These are phyloP conservation scores for Ensete ventricosum DNA, from an alignment of 176 grass and related monocot species.

Conservation along the genomic window DNA sequence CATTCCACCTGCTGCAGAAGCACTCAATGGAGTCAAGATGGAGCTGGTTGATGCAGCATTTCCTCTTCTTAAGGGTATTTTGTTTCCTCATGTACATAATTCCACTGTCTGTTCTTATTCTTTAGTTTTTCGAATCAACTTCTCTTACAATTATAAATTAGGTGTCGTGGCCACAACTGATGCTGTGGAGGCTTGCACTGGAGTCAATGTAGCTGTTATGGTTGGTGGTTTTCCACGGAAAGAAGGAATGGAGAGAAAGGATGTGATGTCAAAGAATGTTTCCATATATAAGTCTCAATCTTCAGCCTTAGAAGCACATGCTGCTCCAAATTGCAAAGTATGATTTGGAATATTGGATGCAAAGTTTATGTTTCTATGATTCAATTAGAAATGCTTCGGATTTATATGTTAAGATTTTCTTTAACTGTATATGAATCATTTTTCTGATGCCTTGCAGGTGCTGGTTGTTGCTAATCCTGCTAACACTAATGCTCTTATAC, in stretches of 20 bases:
- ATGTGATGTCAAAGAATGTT: slow-evolving; percentile 98
- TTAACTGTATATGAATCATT: neutral
- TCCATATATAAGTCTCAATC: slow-evolving; percentile 98
- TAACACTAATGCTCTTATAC: slow-evolving; percentile 95
- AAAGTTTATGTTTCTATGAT: neutral
- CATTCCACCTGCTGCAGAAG: slow-evolving; percentile 71
- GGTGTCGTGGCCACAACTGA: slow-evolving; percentile 96
- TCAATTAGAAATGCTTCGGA: neutral
- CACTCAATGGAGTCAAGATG: slow-evolving; percentile 94
- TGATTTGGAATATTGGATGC: neutral
- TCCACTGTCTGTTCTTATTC: neutral
- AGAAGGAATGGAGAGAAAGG: slow-evolving; percentile 97
- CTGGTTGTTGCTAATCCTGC: slow-evolving; percentile 95
- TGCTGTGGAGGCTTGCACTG: slow-evolving; percentile 86
- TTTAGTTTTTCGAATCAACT: neutral
- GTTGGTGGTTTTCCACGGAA: slow-evolving; percentile 98
- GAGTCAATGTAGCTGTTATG: slow-evolving; percentile 90
- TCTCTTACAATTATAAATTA: slow-evolving; percentile 25
- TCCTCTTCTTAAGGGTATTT: slow-evolving; percentile 83
- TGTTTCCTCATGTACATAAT: neutral
- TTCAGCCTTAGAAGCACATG: slow-evolving; percentile 77
- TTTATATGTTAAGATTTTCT: too few relatives aligned
- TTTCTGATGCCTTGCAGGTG: slow-evolving; percentile 41
- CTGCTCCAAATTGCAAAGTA: slow-evolving; percentile 91
- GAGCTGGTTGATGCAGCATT: slow-evolving; percentile 94